A percentile compares a stretch with the other conserved stretches of the same genome.
These are phyloP conservation scores for Phytophthora kernoviae DNA, from an alignment of 352 stramenopile species.

Conservation along the genomic window DNA sequence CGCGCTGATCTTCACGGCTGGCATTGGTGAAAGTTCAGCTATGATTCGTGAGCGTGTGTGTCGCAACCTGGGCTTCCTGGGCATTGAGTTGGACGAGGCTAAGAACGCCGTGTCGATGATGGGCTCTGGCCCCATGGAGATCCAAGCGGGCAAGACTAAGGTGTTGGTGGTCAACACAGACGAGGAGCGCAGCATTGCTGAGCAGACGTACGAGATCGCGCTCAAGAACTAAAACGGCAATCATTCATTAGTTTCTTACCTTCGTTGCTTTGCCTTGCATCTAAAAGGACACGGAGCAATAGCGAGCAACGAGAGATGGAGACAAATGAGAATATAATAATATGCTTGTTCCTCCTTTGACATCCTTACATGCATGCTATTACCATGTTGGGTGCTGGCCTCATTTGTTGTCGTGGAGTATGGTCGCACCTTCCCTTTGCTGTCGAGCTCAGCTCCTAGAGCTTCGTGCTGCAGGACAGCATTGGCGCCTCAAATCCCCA, in stretches of 20 bases:
- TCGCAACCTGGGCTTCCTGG: slow-evolving; percentile 61
- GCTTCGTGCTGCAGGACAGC: too few species aligned
- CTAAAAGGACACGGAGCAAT: slow-evolving; percentile 15
- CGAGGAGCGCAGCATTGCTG: slow-evolving; percentile 91
- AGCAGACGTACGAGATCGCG: slow-evolving; percentile 76
- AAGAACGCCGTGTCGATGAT: slow-evolving; percentile 77
- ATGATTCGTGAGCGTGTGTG: slow-evolving; percentile 82
- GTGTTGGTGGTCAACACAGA: slow-evolving; percentile 90
- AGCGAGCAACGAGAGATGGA: slow-evolving; percentile 1
- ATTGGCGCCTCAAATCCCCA: too few species aligned
- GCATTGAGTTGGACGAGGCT: slow-evolving; percentile 71
- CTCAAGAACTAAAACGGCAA: slow-evolving; percentile 40
- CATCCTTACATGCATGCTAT: too few species aligned
- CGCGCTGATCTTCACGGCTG: slow-evolving; percentile 90
- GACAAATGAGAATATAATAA: slow-evolving; percentile 29
- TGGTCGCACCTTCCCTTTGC: not conserved
- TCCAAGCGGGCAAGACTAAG: slow-evolving; percentile 61
- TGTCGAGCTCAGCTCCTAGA: not conserved
- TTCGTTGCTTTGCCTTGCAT: slow-evolving; percentile 9
- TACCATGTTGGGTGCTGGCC: too few species aligned
- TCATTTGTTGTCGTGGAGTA: too few species aligned
- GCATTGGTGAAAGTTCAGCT: slow-evolving; percentile 86
- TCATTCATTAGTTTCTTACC: slow-evolving; percentile 12
- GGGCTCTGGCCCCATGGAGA: slow-evolving; percentile 61
- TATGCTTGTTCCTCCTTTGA: slow-evolving; percentile 27